Conservation (phyloP, 352 stramenopile genomes). For the Phytophthora colocasiae region DNA sequence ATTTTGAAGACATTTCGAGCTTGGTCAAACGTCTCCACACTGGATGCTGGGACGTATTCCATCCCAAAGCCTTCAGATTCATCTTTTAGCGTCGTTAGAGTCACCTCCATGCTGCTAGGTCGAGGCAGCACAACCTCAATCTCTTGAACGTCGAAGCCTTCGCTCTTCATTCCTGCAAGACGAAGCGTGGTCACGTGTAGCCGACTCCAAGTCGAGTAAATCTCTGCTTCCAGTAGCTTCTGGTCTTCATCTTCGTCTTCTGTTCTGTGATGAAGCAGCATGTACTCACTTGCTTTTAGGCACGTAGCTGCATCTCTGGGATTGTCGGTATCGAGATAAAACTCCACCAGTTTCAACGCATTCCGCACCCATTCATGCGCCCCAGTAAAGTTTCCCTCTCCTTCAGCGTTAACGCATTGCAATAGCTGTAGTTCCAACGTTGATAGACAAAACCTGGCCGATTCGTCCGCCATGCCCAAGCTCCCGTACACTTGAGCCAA, state of each 20-base stretch:
- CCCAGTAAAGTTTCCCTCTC: slow-evolving; percentile 23
- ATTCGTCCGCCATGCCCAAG: slow-evolving; percentile 56
- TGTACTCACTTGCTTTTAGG: slow-evolving; percentile 52
- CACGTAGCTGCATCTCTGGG: slow-evolving; percentile 54
- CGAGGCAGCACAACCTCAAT: slow-evolving; percentile 19
- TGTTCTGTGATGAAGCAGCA: slow-evolving; percentile 37
- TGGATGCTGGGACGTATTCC: slow-evolving; percentile 29
- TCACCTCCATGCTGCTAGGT: slow-evolving; percentile 38
- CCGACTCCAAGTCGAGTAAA: slow-evolving; percentile 56
- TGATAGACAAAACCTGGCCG: slow-evolving; percentile 62
- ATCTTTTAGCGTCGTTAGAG: slow-evolving; percentile 21
- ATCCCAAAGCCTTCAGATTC: slow-evolving; percentile 28
- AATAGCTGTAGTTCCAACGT: slow-evolving; percentile 73
- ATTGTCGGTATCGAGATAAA: slow-evolving; percentile 60
- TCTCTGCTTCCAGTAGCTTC: slow-evolving; percentile 45
- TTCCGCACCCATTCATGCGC: slow-evolving; percentile 69
- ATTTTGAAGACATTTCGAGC: slow-evolving; percentile 74
- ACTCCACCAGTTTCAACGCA: slow-evolving; percentile 62
- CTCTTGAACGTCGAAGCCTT: slow-evolving; percentile 22
- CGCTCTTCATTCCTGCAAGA: slow-evolving; percentile 38
- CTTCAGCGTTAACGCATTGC: slow-evolving; percentile 14
- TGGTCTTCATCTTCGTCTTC: slow-evolving; percentile 33
- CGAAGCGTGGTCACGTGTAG: slow-evolving; percentile 61
- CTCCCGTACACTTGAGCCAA: slow-evolving; percentile 72
- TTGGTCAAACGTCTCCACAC: slow-evolving; percentile 52